Base-by-base conservation (phyloP, 2,329 filamentous ascomycete species). In the Trichoderma guizhouense region DNA sequence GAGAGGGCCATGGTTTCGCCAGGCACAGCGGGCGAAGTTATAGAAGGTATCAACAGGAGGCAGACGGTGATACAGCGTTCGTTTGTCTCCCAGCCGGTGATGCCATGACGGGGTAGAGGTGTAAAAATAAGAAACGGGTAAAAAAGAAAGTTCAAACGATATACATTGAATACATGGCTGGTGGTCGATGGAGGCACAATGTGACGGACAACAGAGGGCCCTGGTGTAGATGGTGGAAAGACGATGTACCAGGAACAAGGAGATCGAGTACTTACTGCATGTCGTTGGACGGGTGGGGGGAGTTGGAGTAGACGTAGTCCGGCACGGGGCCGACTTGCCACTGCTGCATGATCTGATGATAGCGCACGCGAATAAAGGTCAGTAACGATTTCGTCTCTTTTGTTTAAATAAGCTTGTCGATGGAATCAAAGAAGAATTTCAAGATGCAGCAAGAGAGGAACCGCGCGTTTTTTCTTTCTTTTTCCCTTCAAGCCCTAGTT, bases 281-380 rank as follows among this genome's bases (percentile, higher is more conserved):
- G 75, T 87, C 86, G 82, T 85, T 86, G 76, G 84, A 82, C 78
- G 86, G 85, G 77, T 86, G 86, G 77, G 85, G 82, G 81, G 83
- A 83, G 81, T 84, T 86, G 79, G 84, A 82, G 82, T 87, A 88
- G 77, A 88, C 84, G 83, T 88, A 87, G 81, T 88, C 86, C 82
- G 86, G 86, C 82, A 89, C 84, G 76, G 86, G 86, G 82, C 86
- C 86, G 80, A 89, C 85, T 81, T 88, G 86, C 87, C 87, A 89
- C 82, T 88, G 86, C 83, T 89, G 85, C 87, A 89, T 89, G 82
- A 81, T 86, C 86, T 88, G 78, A 73, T 74, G 73, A 74, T 73
- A 74, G 73, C 73, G 72, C 73, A 71, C 73, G 64, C 72, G 65
- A 72, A 64, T n/a, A 64, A 74, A 74, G 65, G 71, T 76, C 76